Evolutionary conservation across 139 green algal species (phyloP).

Genomic region (Nannochloris sp.): DNA sequence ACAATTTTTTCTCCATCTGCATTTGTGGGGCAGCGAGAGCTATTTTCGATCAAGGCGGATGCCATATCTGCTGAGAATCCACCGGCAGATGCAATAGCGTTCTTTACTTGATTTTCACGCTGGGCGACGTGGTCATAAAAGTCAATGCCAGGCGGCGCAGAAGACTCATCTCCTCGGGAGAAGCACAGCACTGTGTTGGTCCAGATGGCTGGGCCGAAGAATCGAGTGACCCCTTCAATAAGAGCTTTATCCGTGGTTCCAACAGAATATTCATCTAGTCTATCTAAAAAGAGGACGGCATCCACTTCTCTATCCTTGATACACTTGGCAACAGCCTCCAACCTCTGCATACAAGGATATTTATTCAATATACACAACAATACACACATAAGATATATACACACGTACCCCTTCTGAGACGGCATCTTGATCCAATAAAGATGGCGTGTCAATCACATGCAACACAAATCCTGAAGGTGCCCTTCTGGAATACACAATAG

Average conservation of each 20-base stretch:
- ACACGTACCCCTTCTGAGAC: slow-evolving; percentile 25
- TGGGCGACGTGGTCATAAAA: slow-evolving; percentile 24
- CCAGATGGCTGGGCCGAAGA: slow-evolving; percentile 51
- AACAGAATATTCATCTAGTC: slow-evolving; percentile 60
- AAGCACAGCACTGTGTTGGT: slow-evolving; percentile 44
- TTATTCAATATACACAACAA: slow-evolving; percentile 1
- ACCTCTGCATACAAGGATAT: slow-evolving; percentile 4
- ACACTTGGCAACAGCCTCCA: slow-evolving; percentile 19
- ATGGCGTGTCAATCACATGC: slow-evolving; percentile 64
- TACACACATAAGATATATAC: neutral
- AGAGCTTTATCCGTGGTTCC: slow-evolving; percentile 32
- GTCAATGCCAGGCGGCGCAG: slow-evolving; percentile 7
- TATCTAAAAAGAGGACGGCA: slow-evolving; percentile 61
- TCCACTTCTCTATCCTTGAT: slow-evolving; percentile 33
- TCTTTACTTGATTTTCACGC: slow-evolving; percentile 13
- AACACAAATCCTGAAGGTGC: slow-evolving; percentile 43
- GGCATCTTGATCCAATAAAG: slow-evolving; percentile 50
- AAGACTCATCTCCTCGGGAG: slow-evolving; percentile 30
- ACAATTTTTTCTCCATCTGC: slow-evolving; percentile 52
- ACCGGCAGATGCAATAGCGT: slow-evolving; percentile 15
- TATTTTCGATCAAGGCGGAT: slow-evolving; percentile 56
- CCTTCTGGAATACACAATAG: slow-evolving; percentile 25
- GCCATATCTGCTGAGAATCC: slow-evolving; percentile 22
- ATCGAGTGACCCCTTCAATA: slow-evolving; percentile 31
- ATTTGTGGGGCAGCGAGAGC: slow-evolving; percentile 46